phyloP scores from a whole-genome alignment of 176 grass and related monocot species.

The Cymbopogon citratus region DNA sequence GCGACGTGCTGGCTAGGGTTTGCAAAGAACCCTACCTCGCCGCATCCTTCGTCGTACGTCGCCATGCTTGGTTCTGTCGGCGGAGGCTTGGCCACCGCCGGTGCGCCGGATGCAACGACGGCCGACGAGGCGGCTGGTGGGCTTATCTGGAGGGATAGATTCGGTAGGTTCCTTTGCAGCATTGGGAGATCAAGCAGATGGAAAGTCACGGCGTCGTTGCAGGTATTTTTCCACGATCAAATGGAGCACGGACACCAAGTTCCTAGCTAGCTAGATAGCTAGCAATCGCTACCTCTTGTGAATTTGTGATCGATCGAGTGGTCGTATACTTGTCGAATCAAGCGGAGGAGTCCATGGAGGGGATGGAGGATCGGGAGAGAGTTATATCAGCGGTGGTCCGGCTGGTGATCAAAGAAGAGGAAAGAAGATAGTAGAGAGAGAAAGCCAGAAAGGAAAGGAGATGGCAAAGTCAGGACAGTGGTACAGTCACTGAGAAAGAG shows the following conservation, averaged over 20 bases:
- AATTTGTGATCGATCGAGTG: constrained; percentile 16
- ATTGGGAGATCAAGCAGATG: constrained; percentile 34
- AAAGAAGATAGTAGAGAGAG: constrained; percentile 21
- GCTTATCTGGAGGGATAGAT: constrained; percentile 82
- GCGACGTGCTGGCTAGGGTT: constrained; percentile 35
- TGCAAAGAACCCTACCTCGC: constrained; percentile 39
- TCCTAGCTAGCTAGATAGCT: not conserved
- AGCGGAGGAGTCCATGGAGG: not conserved
- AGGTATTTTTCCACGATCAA: constrained; percentile 11
- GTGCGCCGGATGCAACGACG: not conserved
- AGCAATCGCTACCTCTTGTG: not conserved
- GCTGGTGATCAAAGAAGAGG: constrained; percentile 41
- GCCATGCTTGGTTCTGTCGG: constrained; percentile 13
- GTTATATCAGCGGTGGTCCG: constrained; percentile 9
- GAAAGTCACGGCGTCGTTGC: not conserved
- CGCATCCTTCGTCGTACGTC: constrained; percentile 26
- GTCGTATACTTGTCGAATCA: constrained; percentile 12
- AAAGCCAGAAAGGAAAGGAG: not conserved
- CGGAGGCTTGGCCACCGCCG: constrained; percentile 11
- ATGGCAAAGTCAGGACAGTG: constrained; percentile 32
- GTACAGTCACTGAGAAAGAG: constrained; percentile 53
- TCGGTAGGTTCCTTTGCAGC: constrained; percentile 46
- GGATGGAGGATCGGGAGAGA: not conserved
- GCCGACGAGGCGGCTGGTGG: constrained; percentile 35
- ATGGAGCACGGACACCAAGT: not conserved